phyloP scores from a whole-genome alignment of 805 yeast species.

The Wickerhamia fluorescens region DNA sequence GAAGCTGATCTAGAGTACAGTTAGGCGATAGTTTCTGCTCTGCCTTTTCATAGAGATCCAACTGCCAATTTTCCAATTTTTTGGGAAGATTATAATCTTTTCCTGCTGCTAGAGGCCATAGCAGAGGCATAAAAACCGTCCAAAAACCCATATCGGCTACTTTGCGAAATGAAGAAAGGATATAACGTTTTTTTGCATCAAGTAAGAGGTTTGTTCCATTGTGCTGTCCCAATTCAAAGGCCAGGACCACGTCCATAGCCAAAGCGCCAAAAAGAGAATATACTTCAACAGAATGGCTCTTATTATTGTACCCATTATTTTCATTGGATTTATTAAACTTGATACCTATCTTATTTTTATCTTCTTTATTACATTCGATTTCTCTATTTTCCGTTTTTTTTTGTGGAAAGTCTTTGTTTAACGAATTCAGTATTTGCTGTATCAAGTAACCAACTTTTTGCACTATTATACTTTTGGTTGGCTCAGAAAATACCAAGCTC shows the following conservation, averaged over 20 bases:
- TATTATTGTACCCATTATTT: conserved; percentile 16
- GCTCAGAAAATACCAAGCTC: conserved; percentile 25
- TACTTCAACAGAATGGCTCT: conserved; percentile 37
- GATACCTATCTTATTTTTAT: conserved; percentile 26
- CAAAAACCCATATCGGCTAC: conserved; percentile 60
- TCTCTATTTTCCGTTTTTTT: conserved; percentile 23
- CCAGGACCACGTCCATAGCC: conserved; percentile 65
- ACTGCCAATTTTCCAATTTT: conserved; percentile 43
- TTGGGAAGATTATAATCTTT: too few relatives aligned
- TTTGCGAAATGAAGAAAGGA: conserved; percentile 36
- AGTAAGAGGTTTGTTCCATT: conserved; percentile 40
- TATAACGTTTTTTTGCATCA: conserved; percentile 31
- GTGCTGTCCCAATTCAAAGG: conserved; percentile 49
- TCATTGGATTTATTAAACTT: conserved; percentile 27
- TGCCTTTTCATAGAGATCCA: conserved; percentile 25
- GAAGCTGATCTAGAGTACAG: conserved; percentile 29
- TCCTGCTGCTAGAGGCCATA: conserved; percentile 47
- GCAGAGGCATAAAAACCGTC: conserved; percentile 52
- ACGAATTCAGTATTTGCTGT: conserved; percentile 19
- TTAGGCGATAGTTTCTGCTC: conserved; percentile 22
- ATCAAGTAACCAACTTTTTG: conserved; percentile 23
- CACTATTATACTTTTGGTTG: conserved; percentile 18
- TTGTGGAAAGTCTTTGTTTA: too few relatives aligned
- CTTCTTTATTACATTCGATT: conserved; percentile 24
- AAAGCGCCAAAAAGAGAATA: conserved; percentile 59